Conservation (phyloP, 2,329 filamentous ascomycete species). For the Botryotinia narcissicola region DNA sequence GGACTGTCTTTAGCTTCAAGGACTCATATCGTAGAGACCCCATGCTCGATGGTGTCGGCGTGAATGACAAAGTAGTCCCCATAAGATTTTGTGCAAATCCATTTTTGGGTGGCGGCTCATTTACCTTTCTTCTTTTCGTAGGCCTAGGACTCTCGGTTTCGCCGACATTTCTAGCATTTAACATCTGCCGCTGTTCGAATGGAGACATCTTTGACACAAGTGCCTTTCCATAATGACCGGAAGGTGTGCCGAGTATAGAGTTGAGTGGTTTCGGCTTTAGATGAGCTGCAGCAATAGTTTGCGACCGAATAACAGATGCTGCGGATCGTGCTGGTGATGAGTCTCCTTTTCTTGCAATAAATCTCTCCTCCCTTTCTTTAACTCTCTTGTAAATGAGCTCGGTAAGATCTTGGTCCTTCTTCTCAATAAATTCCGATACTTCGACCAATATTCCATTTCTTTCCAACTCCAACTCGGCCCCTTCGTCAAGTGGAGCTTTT, state of each 20-base stretch:
- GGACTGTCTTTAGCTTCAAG: conserved; percentile 23
- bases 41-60: conserved; percentile 32
- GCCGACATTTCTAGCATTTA: conserved; percentile 24
- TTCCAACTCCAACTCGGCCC: conserved; percentile 79
- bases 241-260: conserved; percentile 59
- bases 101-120: conserved; percentile 44
- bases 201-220: conserved; percentile 58
- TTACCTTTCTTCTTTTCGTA: conserved; percentile 44
- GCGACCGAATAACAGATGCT: conserved; percentile 24
- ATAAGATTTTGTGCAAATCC: conserved; percentile 53
- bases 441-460: conserved; percentile 74
- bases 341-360: conserved; percentile 39
- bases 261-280: conserved; percentile 58
- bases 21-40: conserved; percentile 32
- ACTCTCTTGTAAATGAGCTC: conserved; percentile 69
- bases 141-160: conserved; percentile 37
- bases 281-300: conserved; percentile 42
- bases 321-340: conserved; percentile 35
- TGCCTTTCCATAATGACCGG: conserved; percentile 61
- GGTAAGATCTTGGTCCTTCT: conserved; percentile 73
- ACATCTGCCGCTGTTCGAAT: conserved; percentile 55
- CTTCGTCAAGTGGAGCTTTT: conserved; percentile 67
- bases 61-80: conserved; percentile 46
- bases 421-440: conserved; percentile 72
- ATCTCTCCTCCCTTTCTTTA: conserved; percentile 53